Conservation (phyloP, 306 rosid species). For the Neltuma alba region DNA sequence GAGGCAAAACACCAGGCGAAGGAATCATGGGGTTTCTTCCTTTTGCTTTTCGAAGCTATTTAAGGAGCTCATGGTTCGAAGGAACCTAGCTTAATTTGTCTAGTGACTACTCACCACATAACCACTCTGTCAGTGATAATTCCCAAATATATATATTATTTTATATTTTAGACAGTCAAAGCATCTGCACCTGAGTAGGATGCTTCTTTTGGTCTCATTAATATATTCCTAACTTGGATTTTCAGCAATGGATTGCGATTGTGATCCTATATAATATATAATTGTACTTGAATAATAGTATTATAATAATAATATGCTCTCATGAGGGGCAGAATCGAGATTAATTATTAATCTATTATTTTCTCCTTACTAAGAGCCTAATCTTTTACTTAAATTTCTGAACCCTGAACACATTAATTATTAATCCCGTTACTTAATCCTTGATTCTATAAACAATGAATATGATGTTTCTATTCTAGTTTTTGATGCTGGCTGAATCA, state of each 20-base stretch:
- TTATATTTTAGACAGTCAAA: conserved; percentile 19
- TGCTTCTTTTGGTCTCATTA: conserved; percentile 44
- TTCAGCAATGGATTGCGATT: conserved; percentile 39
- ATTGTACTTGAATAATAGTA: conserved; percentile 20
- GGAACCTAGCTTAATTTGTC: conserved; percentile 38
- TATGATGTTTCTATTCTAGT: conserved; percentile 74
- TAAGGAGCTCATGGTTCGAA: conserved; percentile 48
- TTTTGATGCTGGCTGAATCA: conserved; percentile 45
- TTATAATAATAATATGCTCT: not conserved
- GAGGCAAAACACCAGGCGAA: conserved; percentile 40
- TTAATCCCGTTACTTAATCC: conserved; percentile 34
- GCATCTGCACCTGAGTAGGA: conserved; percentile 43
- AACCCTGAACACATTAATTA: conserved; percentile 54
- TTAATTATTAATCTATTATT: conserved; percentile 18
- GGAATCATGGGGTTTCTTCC: conserved; percentile 44
- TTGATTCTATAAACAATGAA: conserved; percentile 46
- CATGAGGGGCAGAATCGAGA: conserved; percentile 41
- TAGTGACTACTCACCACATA: conserved; percentile 57
- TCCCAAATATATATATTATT: conserved; percentile 33
- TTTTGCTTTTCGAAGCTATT: conserved; percentile 53
- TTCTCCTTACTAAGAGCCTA: conserved; percentile 47
- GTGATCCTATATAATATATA: conserved; percentile 24
- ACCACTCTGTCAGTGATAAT: conserved; percentile 58
- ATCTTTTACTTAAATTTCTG: conserved; percentile 51
- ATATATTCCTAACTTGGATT: conserved; percentile 23